Percentiles rank a stretch among this genome's conserved stretches.
These are phyloP conservation scores for Salicornia ramosissima DNA, from an alignment of 148 eudicot species.

Conservation along the genomic window DNA sequence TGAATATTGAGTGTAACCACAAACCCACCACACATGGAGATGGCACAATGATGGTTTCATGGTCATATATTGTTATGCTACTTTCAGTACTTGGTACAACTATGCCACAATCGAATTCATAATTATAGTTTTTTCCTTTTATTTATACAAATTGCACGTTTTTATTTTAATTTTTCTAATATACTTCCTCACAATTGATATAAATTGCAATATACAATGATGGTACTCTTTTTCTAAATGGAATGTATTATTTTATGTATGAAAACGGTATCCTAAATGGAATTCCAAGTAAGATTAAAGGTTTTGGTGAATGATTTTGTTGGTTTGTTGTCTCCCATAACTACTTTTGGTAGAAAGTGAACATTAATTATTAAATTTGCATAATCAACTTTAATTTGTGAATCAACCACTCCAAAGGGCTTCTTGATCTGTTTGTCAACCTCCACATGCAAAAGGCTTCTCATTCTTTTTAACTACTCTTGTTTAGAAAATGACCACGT, in stretches of 20 bases:
- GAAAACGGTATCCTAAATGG: constrained; percentile 25
- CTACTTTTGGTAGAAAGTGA: constrained; percentile 27
- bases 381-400: constrained; percentile 19
- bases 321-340: constrained; percentile 20
- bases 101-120: constrained; percentile 2
- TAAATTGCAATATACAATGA: too few species aligned
- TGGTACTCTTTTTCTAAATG: too few species aligned
- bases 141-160: too few species aligned
- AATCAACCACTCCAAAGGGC: constrained; percentile 40
- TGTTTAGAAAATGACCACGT: constrained; percentile 20
- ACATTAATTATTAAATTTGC: constrained; percentile 10
- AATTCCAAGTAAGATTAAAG: constrained; percentile 38
- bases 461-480: constrained; percentile 33
- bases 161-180: too few species aligned
- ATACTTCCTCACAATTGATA: too few species aligned
- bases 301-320: constrained; percentile 17
- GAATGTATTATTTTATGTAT: not conserved
- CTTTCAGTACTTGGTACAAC: constrained; percentile 7
- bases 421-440: constrained; percentile 31
- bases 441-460: constrained; percentile 36
- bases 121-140: not conserved
- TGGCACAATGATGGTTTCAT: constrained; percentile 15
- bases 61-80: constrained; percentile 2
- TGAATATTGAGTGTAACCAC: constrained; percentile 8
- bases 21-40: constrained; percentile 2